These are phyloP conservation scores for Heliocybe sulcata DNA, from an alignment of 1,284 basidiomycete genomes.

Conservation along the genomic window DNA sequence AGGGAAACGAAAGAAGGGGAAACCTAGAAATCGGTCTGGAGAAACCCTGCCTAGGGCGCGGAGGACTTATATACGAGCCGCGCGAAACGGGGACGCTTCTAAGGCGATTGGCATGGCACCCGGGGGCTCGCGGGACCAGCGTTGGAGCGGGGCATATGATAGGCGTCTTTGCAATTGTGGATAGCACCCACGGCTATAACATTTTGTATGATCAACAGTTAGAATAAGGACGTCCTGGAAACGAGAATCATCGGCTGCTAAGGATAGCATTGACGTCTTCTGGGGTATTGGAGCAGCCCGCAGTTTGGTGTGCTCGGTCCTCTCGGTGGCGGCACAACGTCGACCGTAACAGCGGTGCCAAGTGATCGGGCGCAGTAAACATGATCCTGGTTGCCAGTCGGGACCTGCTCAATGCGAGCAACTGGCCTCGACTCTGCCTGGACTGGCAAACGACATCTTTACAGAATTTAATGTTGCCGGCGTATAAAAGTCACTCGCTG, in stretches of 20 bases:
- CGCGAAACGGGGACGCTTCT: neutral
- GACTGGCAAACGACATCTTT: no score
- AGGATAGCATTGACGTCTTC: neutral
- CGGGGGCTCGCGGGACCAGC: neutral
- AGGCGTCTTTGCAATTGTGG: neutral
- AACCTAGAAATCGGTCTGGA: neutral
- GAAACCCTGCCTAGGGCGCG: neutral
- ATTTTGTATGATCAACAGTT: no score
- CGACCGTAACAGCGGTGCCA: no score
- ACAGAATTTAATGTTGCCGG: no score
- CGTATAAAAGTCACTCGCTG: no score
- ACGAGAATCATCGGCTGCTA: neutral
- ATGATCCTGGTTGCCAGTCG: no score
- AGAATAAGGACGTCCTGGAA: neutral
- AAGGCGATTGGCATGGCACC: neutral
- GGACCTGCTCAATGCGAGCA: no score
- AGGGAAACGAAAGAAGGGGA: neutral
- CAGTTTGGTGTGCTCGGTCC: neutral
- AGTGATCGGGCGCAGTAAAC: no score
- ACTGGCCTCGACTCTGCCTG: no score
- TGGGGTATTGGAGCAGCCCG: neutral
- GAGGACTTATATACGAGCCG: neutral
- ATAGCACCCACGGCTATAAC: no score
- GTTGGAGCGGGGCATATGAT: neutral
- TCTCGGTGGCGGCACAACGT: neutral